These are phyloP conservation scores for Austroboletus niveus DNA, from an alignment of 1,284 basidiomycete species.

Conservation along the genomic window DNA sequence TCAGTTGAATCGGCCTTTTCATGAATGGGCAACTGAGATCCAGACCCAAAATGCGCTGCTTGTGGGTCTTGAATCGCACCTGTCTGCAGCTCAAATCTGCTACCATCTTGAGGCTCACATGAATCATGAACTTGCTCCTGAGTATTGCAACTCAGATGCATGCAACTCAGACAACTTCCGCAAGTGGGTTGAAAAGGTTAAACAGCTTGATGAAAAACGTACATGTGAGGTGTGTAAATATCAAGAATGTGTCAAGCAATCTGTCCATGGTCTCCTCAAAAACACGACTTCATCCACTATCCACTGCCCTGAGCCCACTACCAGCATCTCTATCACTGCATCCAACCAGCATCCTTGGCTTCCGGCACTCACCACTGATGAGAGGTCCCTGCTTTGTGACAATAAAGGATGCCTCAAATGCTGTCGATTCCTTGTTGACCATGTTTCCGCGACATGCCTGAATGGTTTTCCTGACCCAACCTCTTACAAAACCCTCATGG, in stretches of 20 bases:
- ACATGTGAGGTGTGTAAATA: not conserved
- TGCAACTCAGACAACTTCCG: not conserved
- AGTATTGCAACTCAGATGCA: not conserved
- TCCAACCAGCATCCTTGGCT: no score
- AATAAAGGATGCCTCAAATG: constrained; percentile 21
- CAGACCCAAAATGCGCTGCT: constrained; percentile 8
- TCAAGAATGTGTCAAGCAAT: not conserved
- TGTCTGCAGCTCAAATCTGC: not conserved
- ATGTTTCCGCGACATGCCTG: constrained; percentile 1
- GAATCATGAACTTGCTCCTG: not conserved
- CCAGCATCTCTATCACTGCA: no score
- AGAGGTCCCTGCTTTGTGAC: not conserved
- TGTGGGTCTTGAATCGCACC: not conserved
- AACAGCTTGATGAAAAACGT: not conserved
- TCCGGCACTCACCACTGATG: not conserved
- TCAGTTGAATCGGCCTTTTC: not conserved
- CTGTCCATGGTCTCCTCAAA: no score
- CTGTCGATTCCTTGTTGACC: constrained; percentile 2
- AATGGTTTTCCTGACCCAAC: constrained; percentile 10
- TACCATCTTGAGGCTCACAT: constrained; percentile 8
- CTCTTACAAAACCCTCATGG: not conserved
- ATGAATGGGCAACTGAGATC: constrained; percentile 1
- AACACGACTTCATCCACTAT: no score
- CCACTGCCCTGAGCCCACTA: no score
- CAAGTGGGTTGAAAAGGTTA: constrained; percentile 7